A percentile compares a stretch with the other conserved stretches of the same genome.
These are phyloP conservation scores for Prototheca wickerhamii DNA, from an alignment of 163 green algal genomes.

Conservation along the genomic window DNA sequence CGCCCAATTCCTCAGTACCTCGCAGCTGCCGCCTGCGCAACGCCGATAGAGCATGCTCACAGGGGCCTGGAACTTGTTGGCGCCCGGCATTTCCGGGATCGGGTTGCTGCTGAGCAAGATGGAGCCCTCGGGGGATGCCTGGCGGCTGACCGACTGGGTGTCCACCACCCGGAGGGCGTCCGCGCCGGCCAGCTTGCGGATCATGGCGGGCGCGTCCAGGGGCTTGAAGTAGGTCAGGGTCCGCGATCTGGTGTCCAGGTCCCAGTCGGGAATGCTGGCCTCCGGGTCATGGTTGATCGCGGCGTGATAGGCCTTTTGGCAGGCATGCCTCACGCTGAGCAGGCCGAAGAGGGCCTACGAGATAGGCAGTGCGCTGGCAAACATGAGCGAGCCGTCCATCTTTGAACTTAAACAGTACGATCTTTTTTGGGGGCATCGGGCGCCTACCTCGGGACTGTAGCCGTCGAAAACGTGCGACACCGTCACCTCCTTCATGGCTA, in stretches of 20 bases:
- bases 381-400: no score
- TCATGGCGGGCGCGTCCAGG: constrained; percentile 23
- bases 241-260: background rate
- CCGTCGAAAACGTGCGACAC: no score
- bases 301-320: constrained; percentile 14
- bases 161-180: constrained; percentile 18
- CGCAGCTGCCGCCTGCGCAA: background rate
- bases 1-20: background rate
- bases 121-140: background rate
- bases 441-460: no score
- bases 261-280: background rate
- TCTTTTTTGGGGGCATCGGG: no score
- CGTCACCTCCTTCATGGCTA: no score
- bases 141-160: constrained; percentile 7
- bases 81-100: constrained; percentile 21
- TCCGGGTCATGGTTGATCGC: constrained; percentile 14
- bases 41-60: constrained; percentile 2
- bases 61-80: constrained; percentile 14
- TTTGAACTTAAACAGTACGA: no score
- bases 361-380: background rate
- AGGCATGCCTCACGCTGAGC: constrained; percentile 2
- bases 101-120: constrained; percentile 12
- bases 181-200: constrained; percentile 8
- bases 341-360: constrained; percentile 19
- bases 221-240: constrained; percentile 16